Evolutionary conservation across 2,329 filamentous ascomycete species (phyloP).

Genomic region (Fusarium caatingaense): DNA sequence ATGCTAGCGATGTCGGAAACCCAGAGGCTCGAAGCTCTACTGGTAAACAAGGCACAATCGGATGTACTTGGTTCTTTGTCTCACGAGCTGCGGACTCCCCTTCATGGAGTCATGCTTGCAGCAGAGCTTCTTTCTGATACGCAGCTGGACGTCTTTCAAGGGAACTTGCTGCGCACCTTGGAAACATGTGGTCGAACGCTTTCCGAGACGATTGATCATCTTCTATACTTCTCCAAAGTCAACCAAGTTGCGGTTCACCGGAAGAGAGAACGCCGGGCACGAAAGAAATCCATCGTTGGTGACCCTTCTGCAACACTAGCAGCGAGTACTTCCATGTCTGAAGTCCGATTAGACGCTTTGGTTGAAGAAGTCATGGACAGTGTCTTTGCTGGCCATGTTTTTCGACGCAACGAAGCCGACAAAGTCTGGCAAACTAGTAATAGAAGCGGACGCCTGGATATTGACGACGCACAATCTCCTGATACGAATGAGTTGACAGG

Average conservation of each 20-base stretch:
- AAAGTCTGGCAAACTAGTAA: conserved; percentile 27
- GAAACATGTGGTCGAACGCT: conserved; percentile 63
- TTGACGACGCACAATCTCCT: neutral
- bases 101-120: conserved; percentile 69
- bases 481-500: neutral
- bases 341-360: conserved; percentile 31
- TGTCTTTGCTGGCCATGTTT: conserved; percentile 39
- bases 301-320: conserved; percentile 10
- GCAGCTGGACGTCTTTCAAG: conserved; percentile 58
- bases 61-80: conserved; percentile 70
- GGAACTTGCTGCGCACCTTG: conserved; percentile 60
- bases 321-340: conserved; percentile 2
- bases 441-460: neutral
- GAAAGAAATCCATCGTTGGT: conserved; percentile 14
- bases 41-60: conserved; percentile 62
- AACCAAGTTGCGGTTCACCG: conserved; percentile 50
- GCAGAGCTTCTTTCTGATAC: conserved; percentile 67
- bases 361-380: conserved; percentile 42
- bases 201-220: conserved; percentile 64
- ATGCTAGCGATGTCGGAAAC: conserved; percentile 69
- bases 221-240: conserved; percentile 66
- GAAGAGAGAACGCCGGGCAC: conserved; percentile 19
- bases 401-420: conserved; percentile 26
- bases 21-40: conserved; percentile 54
- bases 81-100: conserved; percentile 69